Conservation (phyloP, 805 yeast genomes). For the Starmerella asiatica region DNA sequence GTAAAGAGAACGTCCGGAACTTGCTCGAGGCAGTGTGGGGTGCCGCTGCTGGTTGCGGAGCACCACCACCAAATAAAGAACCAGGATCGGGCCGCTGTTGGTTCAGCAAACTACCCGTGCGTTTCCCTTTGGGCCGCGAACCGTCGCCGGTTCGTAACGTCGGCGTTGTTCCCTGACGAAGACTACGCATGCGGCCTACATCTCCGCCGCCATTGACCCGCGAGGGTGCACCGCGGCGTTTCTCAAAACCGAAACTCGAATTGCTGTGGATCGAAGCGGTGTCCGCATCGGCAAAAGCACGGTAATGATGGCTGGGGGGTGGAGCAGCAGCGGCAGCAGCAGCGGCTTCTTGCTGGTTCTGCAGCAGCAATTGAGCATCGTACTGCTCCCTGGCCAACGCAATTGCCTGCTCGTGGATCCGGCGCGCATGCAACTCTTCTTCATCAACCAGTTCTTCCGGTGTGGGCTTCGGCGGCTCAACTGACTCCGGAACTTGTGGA, state of each 20-base stretch:
- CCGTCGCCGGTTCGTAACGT: slow-evolving; percentile 4
- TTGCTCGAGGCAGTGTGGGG: slow-evolving; percentile 1
- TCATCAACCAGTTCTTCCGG: slow-evolving; percentile 1
- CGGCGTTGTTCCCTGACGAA: slow-evolving; percentile 10
- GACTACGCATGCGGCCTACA: slow-evolving; percentile 9
- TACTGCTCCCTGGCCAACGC: slow-evolving; percentile 7
- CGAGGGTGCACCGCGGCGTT: background rate
- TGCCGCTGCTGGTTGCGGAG: background rate
- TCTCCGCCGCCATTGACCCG: background rate
- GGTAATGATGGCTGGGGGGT: slow-evolving; percentile 8
- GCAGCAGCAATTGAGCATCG: background rate
- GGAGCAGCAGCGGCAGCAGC: slow-evolving; percentile 1
- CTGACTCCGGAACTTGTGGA: too few relatives aligned
- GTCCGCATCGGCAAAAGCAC: slow-evolving; percentile 16
- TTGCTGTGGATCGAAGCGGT: slow-evolving; percentile 13
- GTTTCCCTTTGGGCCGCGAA: background rate
- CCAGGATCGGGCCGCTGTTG: slow-evolving; percentile 10
- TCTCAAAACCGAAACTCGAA: slow-evolving; percentile 19
- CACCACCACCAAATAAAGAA: too few relatives aligned
- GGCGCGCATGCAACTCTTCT: slow-evolving; percentile 1
- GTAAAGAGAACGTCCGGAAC: slow-evolving; percentile 16
- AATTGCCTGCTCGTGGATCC: slow-evolving; percentile 9
- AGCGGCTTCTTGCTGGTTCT: too few relatives aligned
- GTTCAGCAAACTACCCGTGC: slow-evolving; percentile 7
- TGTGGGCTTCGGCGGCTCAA: too few relatives aligned